These are phyloP conservation scores for Hypoxylon rubiginosum DNA, from an alignment of 2,329 filamentous ascomycete genomes.

Conservation along the genomic window DNA sequence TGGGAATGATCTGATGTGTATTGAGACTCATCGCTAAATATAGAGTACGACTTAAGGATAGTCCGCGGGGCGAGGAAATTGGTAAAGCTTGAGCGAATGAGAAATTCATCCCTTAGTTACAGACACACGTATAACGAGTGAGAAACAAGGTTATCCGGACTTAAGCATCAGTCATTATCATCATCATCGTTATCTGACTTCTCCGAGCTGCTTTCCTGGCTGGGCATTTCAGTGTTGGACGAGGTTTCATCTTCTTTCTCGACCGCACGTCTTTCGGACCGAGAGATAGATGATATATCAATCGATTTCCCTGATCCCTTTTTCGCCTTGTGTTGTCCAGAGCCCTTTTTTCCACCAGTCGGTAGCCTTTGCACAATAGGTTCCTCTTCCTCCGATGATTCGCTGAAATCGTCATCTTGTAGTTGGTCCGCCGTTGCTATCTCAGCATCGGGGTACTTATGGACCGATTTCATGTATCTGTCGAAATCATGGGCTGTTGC, in stretches of 20 bases:
- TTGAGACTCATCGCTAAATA: too few relatives aligned
- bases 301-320: conserved; percentile 17
- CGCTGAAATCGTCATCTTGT: conserved; percentile 33
- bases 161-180: too few relatives aligned
- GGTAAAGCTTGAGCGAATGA: too few relatives aligned
- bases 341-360: neutral
- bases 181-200: conserved; percentile 11
- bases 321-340: neutral
- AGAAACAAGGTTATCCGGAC: too few relatives aligned
- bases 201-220: conserved; percentile 10
- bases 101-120: too few relatives aligned
- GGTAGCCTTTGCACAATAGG: neutral
- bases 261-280: neutral
- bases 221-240: neutral
- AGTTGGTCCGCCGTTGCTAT: conserved; percentile 24
- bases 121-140: neutral
- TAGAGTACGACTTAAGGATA: too few relatives aligned
- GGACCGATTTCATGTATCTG: conserved; percentile 23
- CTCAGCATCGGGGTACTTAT: conserved; percentile 18
- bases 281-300: conserved; percentile 4
- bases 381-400: conserved; percentile 22
- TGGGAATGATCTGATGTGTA: conserved; percentile 55
- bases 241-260: neutral
- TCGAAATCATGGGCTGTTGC: conserved; percentile 37
- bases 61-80: too few relatives aligned